Percentiles rank a stretch among this genome's conserved stretches.
Evolutionary conservation across 352 stramenopile species (phyloP).

Genomic region (Phytophthora sansomeana): DNA sequence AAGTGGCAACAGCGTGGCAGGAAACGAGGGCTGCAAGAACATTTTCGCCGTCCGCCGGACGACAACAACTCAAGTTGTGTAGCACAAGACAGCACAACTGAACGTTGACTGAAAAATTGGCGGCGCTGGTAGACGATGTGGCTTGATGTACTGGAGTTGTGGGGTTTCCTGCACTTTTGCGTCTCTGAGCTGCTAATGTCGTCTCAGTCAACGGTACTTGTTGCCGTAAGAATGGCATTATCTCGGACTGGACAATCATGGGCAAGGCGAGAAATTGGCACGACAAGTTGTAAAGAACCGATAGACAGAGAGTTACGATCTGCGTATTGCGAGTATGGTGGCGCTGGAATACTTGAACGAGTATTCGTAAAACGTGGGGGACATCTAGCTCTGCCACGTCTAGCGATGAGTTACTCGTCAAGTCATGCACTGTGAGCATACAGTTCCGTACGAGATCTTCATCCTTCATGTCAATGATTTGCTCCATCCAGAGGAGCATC

Average conservation of each 20-base stretch:
- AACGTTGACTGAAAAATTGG: slow-evolving; percentile 29
- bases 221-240: slow-evolving; percentile 63
- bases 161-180: slow-evolving; percentile 4
- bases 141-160: slow-evolving; percentile 5
- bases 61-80: slow-evolving; percentile 76
- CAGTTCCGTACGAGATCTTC: slow-evolving; percentile 78
- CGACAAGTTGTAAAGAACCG: slow-evolving; percentile 80
- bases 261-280: slow-evolving; percentile 58
- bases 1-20: slow-evolving; percentile 46
- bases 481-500: slow-evolving; percentile 82
- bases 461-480: slow-evolving; percentile 83
- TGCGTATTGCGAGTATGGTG: slow-evolving; percentile 58
- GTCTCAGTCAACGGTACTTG: slow-evolving; percentile 42
- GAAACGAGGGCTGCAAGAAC: slow-evolving; percentile 63
- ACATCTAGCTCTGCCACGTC: slow-evolving; percentile 66
- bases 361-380: slow-evolving; percentile 68
- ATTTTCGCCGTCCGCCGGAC: slow-evolving; percentile 23
- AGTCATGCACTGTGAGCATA: slow-evolving; percentile 77
- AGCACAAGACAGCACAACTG: slow-evolving; percentile 75
- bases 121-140: background rate
- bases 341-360: slow-evolving; percentile 68
- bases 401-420: slow-evolving; percentile 67
- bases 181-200: slow-evolving; percentile 21
- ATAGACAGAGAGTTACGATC: slow-evolving; percentile 71
- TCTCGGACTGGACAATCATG: slow-evolving; percentile 60